Base-by-base conservation (phyloP, 2,329 filamentous ascomycete species). In the Botrytis fabae region DNA sequence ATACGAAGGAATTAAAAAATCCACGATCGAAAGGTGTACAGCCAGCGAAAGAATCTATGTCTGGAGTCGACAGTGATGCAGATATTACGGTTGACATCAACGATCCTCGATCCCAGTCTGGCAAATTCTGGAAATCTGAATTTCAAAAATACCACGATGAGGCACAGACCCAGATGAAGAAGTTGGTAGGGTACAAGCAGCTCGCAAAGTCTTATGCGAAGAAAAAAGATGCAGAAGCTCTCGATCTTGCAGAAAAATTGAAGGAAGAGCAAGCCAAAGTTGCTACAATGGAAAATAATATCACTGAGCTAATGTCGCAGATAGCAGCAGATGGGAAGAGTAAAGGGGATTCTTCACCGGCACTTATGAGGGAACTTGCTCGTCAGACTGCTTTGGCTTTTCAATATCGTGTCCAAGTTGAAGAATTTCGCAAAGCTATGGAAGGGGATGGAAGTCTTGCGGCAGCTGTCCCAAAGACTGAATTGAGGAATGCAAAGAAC, bases 51-150 rank as follows among this genome's bases (percentile, higher is more conserved):
- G 72, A 78, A 62, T 42, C 72, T 18, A 54, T 71, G 25, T 42
- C 72, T n/a, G 82, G 82, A 54, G 80, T 82, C 48, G 73, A 76
- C 42, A 83, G 82, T 76, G 87, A 89, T 69, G 85, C 86, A 71
- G 91, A 94, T 77, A 83, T 90, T 73, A 93, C 92, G 0, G 82
- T 91, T 65, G 92, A 94, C 78, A 83, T 93, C 66, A 91, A 91
- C 75, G 90, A 93, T 78, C 92, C 93, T 10, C 88, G 90, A 75
- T 93, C 92, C 2, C 88, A 91, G 74, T 94, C 92, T 6, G 92
- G 92, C 10, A 90, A 88, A 78, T 94, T 92, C 82, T 95, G 93
- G 93, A 95, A 95, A 82, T 86, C 88, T 38, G 89, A 94, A 79
- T 95, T 92, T 78, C 87, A 93, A 76, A 87, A 86, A 71, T 95